Percentiles rank a stretch among this genome's conserved stretches.
Conservation (phyloP, 1,284 basidiomycete genomes). For the Anthracocystis walkeri region DNA sequence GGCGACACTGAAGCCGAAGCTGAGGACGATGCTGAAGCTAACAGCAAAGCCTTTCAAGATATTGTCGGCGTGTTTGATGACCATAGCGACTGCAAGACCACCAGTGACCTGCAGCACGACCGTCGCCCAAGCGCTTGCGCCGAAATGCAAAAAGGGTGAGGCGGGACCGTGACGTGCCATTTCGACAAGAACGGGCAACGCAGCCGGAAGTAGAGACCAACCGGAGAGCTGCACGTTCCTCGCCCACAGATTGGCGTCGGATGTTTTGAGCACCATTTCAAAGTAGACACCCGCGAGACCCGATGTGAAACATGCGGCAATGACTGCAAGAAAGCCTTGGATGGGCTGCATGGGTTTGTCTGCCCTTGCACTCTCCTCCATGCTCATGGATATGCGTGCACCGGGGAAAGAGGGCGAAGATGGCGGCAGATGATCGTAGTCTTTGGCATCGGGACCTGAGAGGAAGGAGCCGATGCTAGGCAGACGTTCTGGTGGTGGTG, state of each 20-base stretch:
- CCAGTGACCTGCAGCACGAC: conserved; percentile 89
- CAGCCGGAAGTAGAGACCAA: conserved; percentile 90
- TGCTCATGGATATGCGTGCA: conserved; percentile 52
- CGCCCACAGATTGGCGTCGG: conserved; percentile 90
- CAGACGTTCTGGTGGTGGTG: conserved; percentile 60
- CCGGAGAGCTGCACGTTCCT: conserved; percentile 95
- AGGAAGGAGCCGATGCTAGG: conserved; percentile 40
- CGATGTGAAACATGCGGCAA: conserved; percentile 91
- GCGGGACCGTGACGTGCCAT: conserved; percentile 56
- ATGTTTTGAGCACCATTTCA: conserved; percentile 94
- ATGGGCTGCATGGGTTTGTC: conserved; percentile 78
- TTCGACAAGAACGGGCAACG: conserved; percentile 82
- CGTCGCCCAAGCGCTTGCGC: conserved; percentile 89
- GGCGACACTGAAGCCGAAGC: conserved; percentile 87
- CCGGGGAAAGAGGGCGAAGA: conserved; percentile 48
- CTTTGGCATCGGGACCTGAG: conserved; percentile 24
- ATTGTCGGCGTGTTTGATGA: conserved; percentile 73
- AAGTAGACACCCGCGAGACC: conserved; percentile 99
- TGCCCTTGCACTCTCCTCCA: conserved; percentile 47
- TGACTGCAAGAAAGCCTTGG: conserved; percentile 85
- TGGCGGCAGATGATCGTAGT: conserved; percentile 35
- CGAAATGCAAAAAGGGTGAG: conserved; percentile 73
- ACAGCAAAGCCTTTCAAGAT: conserved; percentile 82
- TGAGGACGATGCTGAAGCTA: conserved; percentile 89
- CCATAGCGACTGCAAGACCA: conserved; percentile 84